phyloP scores from a whole-genome alignment of 2,329 filamentous ascomycete genomes.

The Didymella keratinophila region DNA sequence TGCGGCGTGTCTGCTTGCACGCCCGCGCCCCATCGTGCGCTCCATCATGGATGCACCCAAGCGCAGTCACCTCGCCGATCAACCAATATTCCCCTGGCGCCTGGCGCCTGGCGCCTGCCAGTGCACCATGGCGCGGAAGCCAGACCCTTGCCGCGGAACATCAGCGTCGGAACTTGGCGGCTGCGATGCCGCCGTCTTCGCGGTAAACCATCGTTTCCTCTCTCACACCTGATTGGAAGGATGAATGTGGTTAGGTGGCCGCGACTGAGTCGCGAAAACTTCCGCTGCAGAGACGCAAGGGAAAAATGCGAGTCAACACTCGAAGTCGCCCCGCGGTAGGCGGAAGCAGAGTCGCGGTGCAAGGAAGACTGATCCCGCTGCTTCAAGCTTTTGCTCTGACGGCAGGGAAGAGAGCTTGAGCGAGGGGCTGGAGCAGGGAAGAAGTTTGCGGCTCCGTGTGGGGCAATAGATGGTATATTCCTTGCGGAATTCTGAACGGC shows the following conservation, averaged over 20 bases:
- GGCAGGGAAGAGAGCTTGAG: neutral
- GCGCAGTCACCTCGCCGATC: constrained; percentile 3
- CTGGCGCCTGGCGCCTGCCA: neutral
- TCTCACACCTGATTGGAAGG: neutral
- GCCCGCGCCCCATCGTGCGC: neutral
- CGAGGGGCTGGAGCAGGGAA: constrained; percentile 4
- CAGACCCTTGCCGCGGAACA: neutral
- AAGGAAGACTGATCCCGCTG: neutral
- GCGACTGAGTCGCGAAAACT: neutral
- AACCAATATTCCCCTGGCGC: neutral
- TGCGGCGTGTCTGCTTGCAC: neutral
- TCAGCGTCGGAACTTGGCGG: constrained; percentile 2
- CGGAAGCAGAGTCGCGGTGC: neutral
- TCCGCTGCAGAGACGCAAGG: neutral
- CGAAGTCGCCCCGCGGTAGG: neutral
- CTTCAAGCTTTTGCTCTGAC: neutral
- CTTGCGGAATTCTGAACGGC: neutral
- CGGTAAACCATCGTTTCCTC: neutral
- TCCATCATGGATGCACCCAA: neutral
- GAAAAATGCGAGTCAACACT: neutral
- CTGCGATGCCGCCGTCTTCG: neutral
- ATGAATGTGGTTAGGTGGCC: neutral
- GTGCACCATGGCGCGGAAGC: neutral
- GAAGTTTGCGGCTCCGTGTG: constrained; percentile 21
- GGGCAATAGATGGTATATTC: neutral